Conservation (phyloP, 2,329 filamentous ascomycete genomes). For the Pseudonectria buxi region DNA sequence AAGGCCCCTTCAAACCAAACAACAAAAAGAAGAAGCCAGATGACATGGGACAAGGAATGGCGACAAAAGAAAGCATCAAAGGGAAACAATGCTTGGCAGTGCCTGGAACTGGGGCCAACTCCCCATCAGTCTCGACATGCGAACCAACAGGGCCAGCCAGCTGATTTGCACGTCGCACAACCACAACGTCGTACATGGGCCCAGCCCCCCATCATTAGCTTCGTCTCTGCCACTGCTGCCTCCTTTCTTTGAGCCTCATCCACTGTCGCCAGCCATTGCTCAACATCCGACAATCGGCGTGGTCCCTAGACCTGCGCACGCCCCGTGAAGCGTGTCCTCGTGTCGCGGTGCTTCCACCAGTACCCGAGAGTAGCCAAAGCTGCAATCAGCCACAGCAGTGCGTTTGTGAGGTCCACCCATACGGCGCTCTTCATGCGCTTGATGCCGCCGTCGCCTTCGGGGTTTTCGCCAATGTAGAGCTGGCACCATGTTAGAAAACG, state of each 20-base stretch:
- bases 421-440: slow-evolving; percentile 79
- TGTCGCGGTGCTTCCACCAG: slow-evolving; percentile 51
- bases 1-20: too few relatives aligned
- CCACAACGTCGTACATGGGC: too few relatives aligned
- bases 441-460: slow-evolving; percentile 57
- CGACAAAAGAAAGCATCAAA: too few relatives aligned
- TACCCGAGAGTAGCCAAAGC: slow-evolving; percentile 48
- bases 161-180: too few relatives aligned
- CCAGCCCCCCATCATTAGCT: too few relatives aligned
- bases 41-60: too few relatives aligned
- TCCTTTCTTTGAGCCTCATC: neutral
- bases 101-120: too few relatives aligned
- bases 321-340: slow-evolving; percentile 51
- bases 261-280: slow-evolving; percentile 1
- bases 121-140: too few relatives aligned
- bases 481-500: slow-evolving; percentile 15
- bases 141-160: too few relatives aligned
- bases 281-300: neutral
- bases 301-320: slow-evolving; percentile 43
- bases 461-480: slow-evolving; percentile 66
- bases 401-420: slow-evolving; percentile 71
- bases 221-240: neutral
- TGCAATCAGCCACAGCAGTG: slow-evolving; percentile 68
- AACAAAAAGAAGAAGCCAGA: too few relatives aligned
- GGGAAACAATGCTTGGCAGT: too few relatives aligned